Evolutionary conservation across 2,329 filamentous ascomycete genomes (phyloP), one percentile per base, ranked within the genome.

Genomic region (Eurotiales sp.): DNA sequence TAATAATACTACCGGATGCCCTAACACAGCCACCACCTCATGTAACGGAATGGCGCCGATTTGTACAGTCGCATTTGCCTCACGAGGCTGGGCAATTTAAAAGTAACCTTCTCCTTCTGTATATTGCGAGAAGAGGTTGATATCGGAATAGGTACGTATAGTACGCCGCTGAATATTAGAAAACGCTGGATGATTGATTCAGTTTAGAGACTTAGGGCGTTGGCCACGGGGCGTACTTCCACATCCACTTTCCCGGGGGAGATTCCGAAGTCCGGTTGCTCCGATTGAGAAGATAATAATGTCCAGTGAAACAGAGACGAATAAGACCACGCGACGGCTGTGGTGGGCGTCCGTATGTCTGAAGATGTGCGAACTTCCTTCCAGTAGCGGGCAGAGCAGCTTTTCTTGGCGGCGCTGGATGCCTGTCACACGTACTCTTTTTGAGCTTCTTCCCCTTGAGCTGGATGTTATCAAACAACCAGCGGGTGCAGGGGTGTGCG

Each of bases 11-110:
- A 29, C 36, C 32, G 34, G n/a, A 39, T 27, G 45, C 34, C 45
- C 45, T 39, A 47, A 47, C 23, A 47, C 34, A 39, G 45, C 45
- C 34, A 47, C 45, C 45, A 46, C 43, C 8, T 3, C 32, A 46
- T 29, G 34, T 47, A 30, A 47, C 23, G n/a, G n/a, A 36, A 17
- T 36, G 14, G 10, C n/a, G 19, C 34, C 34, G 30, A 15, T 34
- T 34, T 15, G 12, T 34, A 15, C 3, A 34, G 30, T 34, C 30
- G 30, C 30, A 36, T 19, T 36, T n/a, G 15, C 34, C 34, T 36
- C 34, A n/a, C n/a, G n/a, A 19, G n/a, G 15, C 34, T 19, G 29
- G 34, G 14, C 15, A n/a, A 10, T 27, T 19, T 5, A 19, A 19
- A 15, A 36, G 15, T n/a, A 19, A 36, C 15, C 15, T 36, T 19